These are phyloP conservation scores for Phyllostachys edulis DNA, from an alignment of 176 grass and related monocot species.

Conservation along the genomic window DNA sequence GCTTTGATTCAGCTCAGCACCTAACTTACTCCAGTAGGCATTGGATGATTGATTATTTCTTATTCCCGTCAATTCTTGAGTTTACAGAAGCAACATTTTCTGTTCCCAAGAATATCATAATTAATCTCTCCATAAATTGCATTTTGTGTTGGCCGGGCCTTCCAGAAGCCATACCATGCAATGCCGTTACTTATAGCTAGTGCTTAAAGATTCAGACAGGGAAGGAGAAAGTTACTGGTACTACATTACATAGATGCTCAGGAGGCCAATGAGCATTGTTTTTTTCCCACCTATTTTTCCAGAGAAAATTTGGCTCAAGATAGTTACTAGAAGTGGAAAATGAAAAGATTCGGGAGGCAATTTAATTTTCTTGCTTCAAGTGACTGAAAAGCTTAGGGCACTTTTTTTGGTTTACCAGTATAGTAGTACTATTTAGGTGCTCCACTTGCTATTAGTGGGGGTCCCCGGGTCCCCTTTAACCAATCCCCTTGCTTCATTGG, in stretches of 20 bases:
- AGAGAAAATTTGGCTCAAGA: neutral
- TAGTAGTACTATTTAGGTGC: slow-evolving; percentile 11
- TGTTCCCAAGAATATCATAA: too few relatives aligned
- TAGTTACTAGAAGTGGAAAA: neutral
- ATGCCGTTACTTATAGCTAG: neutral
- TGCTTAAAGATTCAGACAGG: slow-evolving; percentile 26
- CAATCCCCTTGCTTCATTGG: slow-evolving; percentile 42
- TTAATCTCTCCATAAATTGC: too few relatives aligned
- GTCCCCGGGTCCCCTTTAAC: slow-evolving; percentile 13
- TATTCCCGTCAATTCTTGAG: too few relatives aligned
- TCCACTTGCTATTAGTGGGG: slow-evolving; percentile 36
- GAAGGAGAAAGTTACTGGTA: neutral
- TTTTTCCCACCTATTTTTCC: neutral
- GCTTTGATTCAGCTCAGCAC: too few relatives aligned
- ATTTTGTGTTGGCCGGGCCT: neutral
- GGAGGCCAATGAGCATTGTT: neutral
- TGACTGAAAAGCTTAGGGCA: neutral
- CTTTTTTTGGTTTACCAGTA: neutral
- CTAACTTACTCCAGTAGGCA: too few relatives aligned
- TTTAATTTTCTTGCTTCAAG: neutral
- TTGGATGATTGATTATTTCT: too few relatives aligned
- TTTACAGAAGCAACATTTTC: too few relatives aligned
- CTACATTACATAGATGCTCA: neutral
- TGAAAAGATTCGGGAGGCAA: neutral
- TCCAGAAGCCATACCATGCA: slow-evolving; percentile 28